Conservation (phyloP, 2,329 filamentous ascomycete genomes). For the Scedosporium apiospermum region DNA sequence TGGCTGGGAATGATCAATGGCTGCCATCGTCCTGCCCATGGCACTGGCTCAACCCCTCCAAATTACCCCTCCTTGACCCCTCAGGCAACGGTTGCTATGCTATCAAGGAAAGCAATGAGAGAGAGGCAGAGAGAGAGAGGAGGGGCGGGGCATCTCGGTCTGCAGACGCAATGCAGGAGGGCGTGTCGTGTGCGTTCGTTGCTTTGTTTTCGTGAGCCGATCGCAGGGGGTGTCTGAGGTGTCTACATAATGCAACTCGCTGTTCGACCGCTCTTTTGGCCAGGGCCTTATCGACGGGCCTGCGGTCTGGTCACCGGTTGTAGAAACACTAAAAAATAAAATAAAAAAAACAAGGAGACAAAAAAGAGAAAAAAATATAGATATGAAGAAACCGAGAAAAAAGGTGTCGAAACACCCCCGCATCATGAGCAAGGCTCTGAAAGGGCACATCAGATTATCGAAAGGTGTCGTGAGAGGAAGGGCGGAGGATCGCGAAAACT, state of each 20-base stretch:
- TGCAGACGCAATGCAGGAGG: neutral
- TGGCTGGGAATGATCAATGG: neutral
- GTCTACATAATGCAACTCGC: neutral
- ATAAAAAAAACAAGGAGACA: no score
- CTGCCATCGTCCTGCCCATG: neutral
- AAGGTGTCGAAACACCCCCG: neutral
- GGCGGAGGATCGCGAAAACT: neutral
- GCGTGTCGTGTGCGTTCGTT: neutral
- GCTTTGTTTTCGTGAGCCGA: constrained; percentile 1
- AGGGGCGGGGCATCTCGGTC: neutral
- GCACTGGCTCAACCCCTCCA: neutral
- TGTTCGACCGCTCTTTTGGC: neutral
- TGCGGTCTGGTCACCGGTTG: neutral
- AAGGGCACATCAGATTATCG: neutral
- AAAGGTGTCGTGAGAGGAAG: neutral
- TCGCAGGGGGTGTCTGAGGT: neutral
- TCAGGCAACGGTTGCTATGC: neutral
- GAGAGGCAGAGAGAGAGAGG: neutral
- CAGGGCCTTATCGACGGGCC: neutral
- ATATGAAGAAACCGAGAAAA: no score
- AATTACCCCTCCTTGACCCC: neutral
- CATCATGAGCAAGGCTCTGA: neutral
- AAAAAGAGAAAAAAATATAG: no score
- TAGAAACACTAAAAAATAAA: no score
- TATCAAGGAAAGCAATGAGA: neutral